These are phyloP conservation scores for Carpinus viminea DNA, from an alignment of 306 rosid species.

Conservation along the genomic window DNA sequence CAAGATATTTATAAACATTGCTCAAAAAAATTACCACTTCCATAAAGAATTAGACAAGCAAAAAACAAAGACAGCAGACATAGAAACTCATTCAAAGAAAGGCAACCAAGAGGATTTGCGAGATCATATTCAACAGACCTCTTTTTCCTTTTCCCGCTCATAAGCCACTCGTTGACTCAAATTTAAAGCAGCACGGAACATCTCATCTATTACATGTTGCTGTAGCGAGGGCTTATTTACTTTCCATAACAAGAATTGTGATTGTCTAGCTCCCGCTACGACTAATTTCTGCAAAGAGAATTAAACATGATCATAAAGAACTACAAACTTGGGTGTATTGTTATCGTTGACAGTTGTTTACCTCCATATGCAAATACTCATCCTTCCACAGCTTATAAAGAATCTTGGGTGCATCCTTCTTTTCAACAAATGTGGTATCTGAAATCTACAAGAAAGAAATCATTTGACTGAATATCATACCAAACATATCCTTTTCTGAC, in stretches of 20 bases:
- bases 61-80: background rate
- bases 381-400: slow-evolving; percentile 76
- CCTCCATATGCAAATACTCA: slow-evolving; percentile 86
- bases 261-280: slow-evolving; percentile 31
- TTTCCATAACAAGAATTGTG: slow-evolving; percentile 62
- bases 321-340: background rate
- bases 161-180: slow-evolving; percentile 57
- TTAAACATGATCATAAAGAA: background rate
- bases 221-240: slow-evolving; percentile 58
- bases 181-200: slow-evolving; percentile 89
- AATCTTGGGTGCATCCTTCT: slow-evolving; percentile 73
- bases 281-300: slow-evolving; percentile 61
- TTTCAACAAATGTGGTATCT: slow-evolving; percentile 72
- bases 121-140: slow-evolving; percentile 43
- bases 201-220: slow-evolving; percentile 78
- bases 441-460: slow-evolving; percentile 53
- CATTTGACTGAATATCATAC: background rate
- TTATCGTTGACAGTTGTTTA: slow-evolving; percentile 26
- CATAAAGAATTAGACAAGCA: background rate
- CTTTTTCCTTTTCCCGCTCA: slow-evolving; percentile 64
- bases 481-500: background rate
- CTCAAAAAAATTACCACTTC: background rate
- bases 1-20: background rate
- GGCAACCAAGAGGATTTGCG: background rate
- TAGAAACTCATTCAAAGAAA: background rate